Conservation (phyloP, 208 protist species). For the Trypanosoma avium region DNA sequence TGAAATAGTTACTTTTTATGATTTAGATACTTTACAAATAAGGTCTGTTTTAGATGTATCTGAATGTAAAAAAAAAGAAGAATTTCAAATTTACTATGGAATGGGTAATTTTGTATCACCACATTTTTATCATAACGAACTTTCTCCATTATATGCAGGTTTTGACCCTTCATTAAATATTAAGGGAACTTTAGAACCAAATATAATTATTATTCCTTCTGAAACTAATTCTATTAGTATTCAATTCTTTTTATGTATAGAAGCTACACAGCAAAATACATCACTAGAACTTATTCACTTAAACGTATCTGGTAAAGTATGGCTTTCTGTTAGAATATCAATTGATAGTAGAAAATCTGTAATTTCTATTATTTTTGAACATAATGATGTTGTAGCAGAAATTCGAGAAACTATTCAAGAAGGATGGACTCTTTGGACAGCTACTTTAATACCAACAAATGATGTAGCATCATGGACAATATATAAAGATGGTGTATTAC, state of each 20-base stretch:
- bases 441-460: conserved; percentile 51
- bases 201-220: conserved; percentile 42
- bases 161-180: conserved; percentile 28
- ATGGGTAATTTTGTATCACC: conserved; percentile 50
- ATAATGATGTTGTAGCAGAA: conserved; percentile 67
- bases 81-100: conserved; percentile 54
- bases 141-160: conserved; percentile 14
- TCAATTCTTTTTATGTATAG: conserved; percentile 70
- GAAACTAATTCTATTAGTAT: conserved; percentile 69
- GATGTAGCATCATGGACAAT: conserved; percentile 72
- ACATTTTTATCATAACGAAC: conserved; percentile 34
- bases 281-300: conserved; percentile 52
- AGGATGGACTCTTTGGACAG: conserved; percentile 74
- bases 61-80: not conserved
- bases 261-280: conserved; percentile 27
- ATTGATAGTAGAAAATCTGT: conserved; percentile 43
- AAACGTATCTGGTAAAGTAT: conserved; percentile 43
- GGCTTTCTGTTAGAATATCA: conserved; percentile 49
- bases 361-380: conserved; percentile 58
- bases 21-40: conserved; percentile 45
- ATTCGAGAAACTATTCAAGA: conserved; percentile 55
- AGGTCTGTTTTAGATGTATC: conserved; percentile 22
- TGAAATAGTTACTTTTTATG: conserved; percentile 43
- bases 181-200: conserved; percentile 42
- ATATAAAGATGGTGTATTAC: conserved; percentile 61